Evolutionary conservation across 129 eudicot genomes (phyloP).

Genomic region (Flaveria brownii): DNA sequence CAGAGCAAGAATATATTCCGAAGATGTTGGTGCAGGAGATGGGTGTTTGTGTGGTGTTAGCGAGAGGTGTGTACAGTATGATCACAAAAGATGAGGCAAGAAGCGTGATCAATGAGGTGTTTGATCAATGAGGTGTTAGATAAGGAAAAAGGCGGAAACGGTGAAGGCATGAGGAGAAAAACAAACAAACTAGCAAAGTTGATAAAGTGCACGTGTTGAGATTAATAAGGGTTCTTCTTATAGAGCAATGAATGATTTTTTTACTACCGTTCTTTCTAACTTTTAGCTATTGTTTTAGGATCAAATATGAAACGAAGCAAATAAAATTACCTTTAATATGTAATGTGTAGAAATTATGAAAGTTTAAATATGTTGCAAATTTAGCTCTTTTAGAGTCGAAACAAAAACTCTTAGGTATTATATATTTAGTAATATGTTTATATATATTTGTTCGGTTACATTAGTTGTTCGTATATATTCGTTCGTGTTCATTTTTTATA

Average conservation of each 20-base stretch:
- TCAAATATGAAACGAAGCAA: no score
- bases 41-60: slow-evolving; percentile 61
- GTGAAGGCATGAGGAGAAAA: slow-evolving; percentile 53
- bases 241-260: slow-evolving; percentile 54
- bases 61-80: slow-evolving; percentile 18
- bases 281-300: no score
- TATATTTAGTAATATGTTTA: no score
- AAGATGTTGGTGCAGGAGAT: slow-evolving; percentile 85
- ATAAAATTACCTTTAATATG: no score
- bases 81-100: slow-evolving; percentile 53
- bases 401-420: no score
- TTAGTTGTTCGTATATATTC: no score
- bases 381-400: no score
- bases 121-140: slow-evolving; percentile 61
- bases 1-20: slow-evolving; percentile 69
- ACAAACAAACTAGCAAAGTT: slow-evolving; percentile 49
- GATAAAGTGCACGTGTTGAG: slow-evolving; percentile 41
- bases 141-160: slow-evolving; percentile 36
- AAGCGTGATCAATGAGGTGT: slow-evolving; percentile 52
- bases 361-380: no score
- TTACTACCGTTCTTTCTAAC: background rate
- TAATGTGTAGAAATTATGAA: no score
- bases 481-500: no score
- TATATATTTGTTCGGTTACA: no score
- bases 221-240: slow-evolving; percentile 60